Percentiles rank a stretch among this genome's conserved stretches.
phyloP scores from a whole-genome alignment of 768 basidiomycete species.

The Mycena haematopus region DNA sequence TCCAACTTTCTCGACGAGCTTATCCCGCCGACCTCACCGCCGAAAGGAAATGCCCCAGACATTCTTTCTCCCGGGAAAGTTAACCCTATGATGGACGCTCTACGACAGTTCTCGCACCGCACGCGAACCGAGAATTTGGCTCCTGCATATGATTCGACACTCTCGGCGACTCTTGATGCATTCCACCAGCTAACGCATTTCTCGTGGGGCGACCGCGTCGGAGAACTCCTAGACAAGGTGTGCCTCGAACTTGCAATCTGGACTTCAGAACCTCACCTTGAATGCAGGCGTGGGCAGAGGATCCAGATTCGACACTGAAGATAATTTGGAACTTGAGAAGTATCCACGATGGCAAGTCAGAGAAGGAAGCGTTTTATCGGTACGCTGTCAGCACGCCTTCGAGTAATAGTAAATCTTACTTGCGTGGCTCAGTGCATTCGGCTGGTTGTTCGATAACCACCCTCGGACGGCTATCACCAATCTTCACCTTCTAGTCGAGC shows the following conservation, averaged over 20 bases:
- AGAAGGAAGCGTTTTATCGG: conserved; percentile 67
- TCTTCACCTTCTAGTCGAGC: conserved; percentile 58
- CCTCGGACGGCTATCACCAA: conserved; percentile 74
- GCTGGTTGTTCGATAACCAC: conserved; percentile 73
- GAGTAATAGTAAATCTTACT: background rate
- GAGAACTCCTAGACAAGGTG: conserved; percentile 43
- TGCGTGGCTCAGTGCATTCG: conserved; percentile 52
- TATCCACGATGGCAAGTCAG: conserved; percentile 73
- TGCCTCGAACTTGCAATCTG: background rate
- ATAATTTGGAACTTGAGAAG: conserved; percentile 74
- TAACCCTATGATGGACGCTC: conserved; percentile 64
- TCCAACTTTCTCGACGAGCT: conserved; percentile 63
- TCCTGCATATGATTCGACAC: conserved; percentile 57
- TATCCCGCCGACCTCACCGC: conserved; percentile 42
- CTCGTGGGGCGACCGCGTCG: conserved; percentile 33
- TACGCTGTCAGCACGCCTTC: conserved; percentile 30
- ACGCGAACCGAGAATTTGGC: conserved; percentile 59
- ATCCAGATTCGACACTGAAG: conserved; percentile 61
- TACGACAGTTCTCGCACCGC: conserved; percentile 48
- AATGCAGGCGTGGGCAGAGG: conserved; percentile 59
- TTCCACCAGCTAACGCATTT: conserved; percentile 51
- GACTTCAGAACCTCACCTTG: no score
- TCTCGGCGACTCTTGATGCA: conserved; percentile 60
- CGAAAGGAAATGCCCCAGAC: background rate
- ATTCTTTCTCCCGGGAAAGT: background rate